Conservation (phyloP, 768 basidiomycete species). For the Xerocomellus amylosporus region DNA sequence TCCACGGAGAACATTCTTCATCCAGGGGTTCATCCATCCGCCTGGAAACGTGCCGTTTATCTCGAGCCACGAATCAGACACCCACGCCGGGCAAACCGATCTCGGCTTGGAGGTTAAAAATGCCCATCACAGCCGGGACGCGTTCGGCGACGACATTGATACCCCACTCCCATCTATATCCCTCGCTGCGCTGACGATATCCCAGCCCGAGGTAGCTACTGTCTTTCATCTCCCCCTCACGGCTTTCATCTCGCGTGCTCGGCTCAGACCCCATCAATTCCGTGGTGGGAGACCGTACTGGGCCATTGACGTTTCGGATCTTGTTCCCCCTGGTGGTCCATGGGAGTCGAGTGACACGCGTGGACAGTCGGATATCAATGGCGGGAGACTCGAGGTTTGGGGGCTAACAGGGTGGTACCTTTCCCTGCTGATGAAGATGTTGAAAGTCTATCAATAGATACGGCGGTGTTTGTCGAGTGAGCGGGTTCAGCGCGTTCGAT, state of each 20-base stretch:
- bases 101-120: not conserved
- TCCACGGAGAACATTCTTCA: not conserved
- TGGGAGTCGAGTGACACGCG: slow-evolving; percentile 33
- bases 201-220: slow-evolving; percentile 62
- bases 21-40: slow-evolving; percentile 41
- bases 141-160: slow-evolving; percentile 21
- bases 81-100: slow-evolving; percentile 1
- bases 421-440: slow-evolving; percentile 53
- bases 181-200: slow-evolving; percentile 49
- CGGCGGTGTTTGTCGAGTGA: not conserved
- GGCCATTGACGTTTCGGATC: slow-evolving; percentile 65
- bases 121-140: not conserved
- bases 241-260: slow-evolving; percentile 44
- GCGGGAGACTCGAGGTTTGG: slow-evolving; percentile 68
- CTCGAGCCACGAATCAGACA: not conserved
- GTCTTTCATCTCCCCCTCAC: slow-evolving; percentile 70
- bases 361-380: slow-evolving; percentile 41
- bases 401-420: slow-evolving; percentile 85
- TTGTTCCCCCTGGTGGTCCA: slow-evolving; percentile 32
- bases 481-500: not conserved
- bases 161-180: slow-evolving; percentile 60
- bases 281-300: slow-evolving; percentile 56
- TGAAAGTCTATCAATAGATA: slow-evolving; percentile 45
- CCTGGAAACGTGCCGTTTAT: not conserved
- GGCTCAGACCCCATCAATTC: slow-evolving; percentile 53